Percentiles rank a stretch among this genome's conserved stretches.
These are phyloP conservation scores for Colletotrichum cuscutae DNA, from an alignment of 2,329 filamentous ascomycete genomes.

Conservation along the genomic window DNA sequence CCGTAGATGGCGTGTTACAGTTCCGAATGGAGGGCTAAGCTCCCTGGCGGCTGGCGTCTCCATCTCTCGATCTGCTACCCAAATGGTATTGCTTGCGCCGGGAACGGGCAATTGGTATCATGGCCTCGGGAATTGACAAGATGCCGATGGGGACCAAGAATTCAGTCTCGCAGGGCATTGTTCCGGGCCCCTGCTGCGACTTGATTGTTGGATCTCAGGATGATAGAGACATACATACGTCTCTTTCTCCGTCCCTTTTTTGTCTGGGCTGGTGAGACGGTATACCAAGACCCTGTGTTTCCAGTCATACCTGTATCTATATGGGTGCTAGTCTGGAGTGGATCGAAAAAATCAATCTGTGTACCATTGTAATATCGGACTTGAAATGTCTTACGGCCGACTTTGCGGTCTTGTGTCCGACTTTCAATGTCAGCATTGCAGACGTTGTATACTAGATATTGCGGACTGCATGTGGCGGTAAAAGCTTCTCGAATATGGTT, in stretches of 20 bases:
- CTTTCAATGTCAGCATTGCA: not conserved
- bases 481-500: not conserved
- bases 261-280: not conserved
- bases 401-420: not conserved
- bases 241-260: not conserved
- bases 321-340: not conserved
- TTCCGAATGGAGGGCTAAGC: not conserved
- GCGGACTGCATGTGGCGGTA: not conserved
- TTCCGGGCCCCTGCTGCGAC: conserved; percentile 8
- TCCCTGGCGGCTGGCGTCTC: not conserved
- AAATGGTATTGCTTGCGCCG: not conserved
- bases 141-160: conserved; percentile 13
- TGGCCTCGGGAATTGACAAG: conserved; percentile 25
- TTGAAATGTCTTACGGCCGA: conserved; percentile 6
- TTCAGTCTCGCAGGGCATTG: conserved; percentile 15
- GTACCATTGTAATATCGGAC: not conserved
- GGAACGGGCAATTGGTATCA: not conserved
- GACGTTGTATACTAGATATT: no score
- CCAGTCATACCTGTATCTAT: no score
- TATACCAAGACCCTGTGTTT: not conserved
- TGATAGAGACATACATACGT: not conserved
- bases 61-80: not conserved
- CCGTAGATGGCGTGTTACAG: not conserved
- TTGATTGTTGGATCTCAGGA: not conserved
- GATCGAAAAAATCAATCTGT: not conserved